These are phyloP conservation scores for Casuarina cunninghamiana DNA, from an alignment of 306 rosid species.

Conservation along the genomic window DNA sequence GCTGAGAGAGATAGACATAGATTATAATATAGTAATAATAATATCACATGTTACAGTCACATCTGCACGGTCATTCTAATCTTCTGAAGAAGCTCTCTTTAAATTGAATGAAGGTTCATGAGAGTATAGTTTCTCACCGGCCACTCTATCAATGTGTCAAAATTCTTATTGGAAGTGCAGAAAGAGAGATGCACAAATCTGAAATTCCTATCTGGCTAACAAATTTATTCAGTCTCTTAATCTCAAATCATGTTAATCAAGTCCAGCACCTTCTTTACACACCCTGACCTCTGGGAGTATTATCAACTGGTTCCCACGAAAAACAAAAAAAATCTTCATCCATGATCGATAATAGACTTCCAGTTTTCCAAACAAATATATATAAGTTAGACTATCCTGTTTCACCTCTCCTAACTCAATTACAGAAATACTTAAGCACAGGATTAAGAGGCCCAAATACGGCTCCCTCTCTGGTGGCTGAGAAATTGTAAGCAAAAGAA, in stretches of 20 bases:
- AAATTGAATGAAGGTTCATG: background rate
- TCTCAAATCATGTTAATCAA: background rate
- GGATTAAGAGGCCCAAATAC: background rate
- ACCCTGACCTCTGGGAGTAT: background rate
- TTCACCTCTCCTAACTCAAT: background rate
- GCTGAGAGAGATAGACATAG: background rate
- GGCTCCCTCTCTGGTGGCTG: background rate
- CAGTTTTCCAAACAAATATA: background rate
- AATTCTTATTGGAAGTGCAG: too few species aligned
- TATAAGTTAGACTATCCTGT: background rate
- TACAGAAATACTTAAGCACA: background rate
- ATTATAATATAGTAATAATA: background rate
- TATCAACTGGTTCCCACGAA: background rate
- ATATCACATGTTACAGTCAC: conserved; percentile 1
- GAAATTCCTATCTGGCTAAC: background rate
- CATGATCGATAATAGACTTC: background rate
- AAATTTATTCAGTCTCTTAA: background rate
- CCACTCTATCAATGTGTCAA: too few species aligned
- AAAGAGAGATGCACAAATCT: too few species aligned
- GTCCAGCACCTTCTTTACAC: background rate
- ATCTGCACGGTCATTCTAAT: background rate
- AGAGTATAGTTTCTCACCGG: too few species aligned
- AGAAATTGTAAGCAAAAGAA: background rate
- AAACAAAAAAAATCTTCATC: background rate
- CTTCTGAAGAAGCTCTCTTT: background rate